A percentile compares a stretch with the other conserved stretches of the same genome.
These are phyloP conservation scores for Phialophora expanda DNA, from an alignment of 2,329 filamentous ascomycete species.

Conservation along the genomic window DNA sequence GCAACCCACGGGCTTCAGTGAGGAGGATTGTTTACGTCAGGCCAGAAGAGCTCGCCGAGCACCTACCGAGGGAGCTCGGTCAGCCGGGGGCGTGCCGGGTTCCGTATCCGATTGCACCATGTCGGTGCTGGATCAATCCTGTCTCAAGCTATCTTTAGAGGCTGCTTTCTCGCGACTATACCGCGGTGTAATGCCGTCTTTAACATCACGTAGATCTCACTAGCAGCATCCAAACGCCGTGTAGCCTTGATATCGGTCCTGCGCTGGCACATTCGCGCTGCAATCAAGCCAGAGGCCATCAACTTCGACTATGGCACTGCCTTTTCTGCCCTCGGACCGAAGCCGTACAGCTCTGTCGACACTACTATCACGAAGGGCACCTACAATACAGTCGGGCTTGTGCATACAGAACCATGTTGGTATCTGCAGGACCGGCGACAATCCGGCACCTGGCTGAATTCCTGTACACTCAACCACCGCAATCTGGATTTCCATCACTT, in stretches of 20 bases:
- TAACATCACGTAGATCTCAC: not conserved
- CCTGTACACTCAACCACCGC: not conserved
- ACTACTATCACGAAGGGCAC: not conserved
- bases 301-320: not conserved
- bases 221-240: not conserved
- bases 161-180: too few relatives aligned
- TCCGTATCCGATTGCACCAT: not conserved
- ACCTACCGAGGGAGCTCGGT: not conserved
- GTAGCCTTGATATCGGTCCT: not conserved
- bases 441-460: not conserved
- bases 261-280: too few relatives aligned
- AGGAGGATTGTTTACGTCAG: constrained; percentile 14
- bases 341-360: too few relatives aligned
- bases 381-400: not conserved
- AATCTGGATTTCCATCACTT: not conserved
- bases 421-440: too few relatives aligned
- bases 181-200: too few relatives aligned
- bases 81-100: not conserved
- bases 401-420: too few relatives aligned
- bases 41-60: not conserved
- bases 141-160: too few relatives aligned
- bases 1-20: too few relatives aligned
- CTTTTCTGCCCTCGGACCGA: not conserved
- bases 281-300: not conserved
- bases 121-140: not conserved